phyloP scores from a whole-genome alignment of 2,329 filamentous ascomycete genomes.

The Pseudonectria foliicola region DNA sequence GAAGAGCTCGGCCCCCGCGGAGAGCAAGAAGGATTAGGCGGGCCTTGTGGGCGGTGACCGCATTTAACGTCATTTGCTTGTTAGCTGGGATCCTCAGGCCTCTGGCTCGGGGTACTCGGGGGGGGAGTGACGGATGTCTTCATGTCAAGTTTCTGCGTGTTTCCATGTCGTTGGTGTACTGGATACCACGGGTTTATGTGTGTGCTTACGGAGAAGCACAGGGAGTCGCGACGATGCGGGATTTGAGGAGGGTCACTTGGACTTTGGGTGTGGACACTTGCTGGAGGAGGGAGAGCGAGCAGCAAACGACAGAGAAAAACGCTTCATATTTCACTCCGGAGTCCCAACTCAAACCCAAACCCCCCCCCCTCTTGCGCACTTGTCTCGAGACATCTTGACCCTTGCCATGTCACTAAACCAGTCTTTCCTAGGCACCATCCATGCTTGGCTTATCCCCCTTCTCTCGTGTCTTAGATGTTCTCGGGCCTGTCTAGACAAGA shows the following conservation, averaged over 20 bases:
- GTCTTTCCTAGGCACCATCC: slow-evolving; percentile 5
- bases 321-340: slow-evolving; percentile 20
- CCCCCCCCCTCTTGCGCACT: background rate
- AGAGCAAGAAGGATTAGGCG: slow-evolving; percentile 32
- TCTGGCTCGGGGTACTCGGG: slow-evolving; percentile 8
- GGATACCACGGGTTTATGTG: slow-evolving; percentile 10
- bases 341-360: slow-evolving; percentile 8
- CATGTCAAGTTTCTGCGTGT: slow-evolving; percentile 20
- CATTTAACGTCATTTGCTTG: slow-evolving; percentile 12
- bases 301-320: slow-evolving; percentile 10
- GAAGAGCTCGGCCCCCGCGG: slow-evolving; percentile 20
- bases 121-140: slow-evolving; percentile 20
- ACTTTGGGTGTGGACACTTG: too few species aligned
- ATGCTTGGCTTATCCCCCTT: slow-evolving; percentile 3
- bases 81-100: slow-evolving; percentile 15
- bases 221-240: too few species aligned
- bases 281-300: too few species aligned
- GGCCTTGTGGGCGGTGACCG: slow-evolving; percentile 16
- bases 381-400: too few species aligned
- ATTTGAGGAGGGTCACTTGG: too few species aligned
- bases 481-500: too few species aligned
- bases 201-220: too few species aligned
- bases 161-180: slow-evolving; percentile 19
- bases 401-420: slow-evolving; percentile 1
- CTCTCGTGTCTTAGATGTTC: background rate